Conservation (phyloP, 2,329 filamentous ascomycete species). For the Cladosporium sp. region DNA sequence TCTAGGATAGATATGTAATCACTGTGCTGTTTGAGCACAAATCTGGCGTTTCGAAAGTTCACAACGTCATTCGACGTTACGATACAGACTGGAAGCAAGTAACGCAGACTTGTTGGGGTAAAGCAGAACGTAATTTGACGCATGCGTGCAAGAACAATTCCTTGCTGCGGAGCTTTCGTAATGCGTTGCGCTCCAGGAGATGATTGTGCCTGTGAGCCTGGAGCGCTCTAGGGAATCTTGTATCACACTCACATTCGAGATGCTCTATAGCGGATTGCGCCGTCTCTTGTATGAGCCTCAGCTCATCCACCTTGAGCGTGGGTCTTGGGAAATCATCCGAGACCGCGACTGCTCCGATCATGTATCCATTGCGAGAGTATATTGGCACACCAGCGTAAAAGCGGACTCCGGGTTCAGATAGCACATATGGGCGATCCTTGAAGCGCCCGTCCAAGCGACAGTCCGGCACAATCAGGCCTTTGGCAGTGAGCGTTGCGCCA, state of each 20-base stretch:
- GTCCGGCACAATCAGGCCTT: constrained; percentile 25
- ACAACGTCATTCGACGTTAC: too few relatives aligned
- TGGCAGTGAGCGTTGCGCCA: constrained; percentile 16
- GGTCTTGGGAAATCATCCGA: constrained; percentile 25
- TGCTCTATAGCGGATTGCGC: constrained; percentile 32
- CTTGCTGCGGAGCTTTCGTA: too few relatives aligned
- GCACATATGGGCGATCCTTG: constrained; percentile 29
- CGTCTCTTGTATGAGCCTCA: constrained; percentile 29
- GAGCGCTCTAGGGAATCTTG: neutral
- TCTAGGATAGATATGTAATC: too few relatives aligned
- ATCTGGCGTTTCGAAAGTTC: too few relatives aligned
- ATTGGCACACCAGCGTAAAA: constrained; percentile 35
- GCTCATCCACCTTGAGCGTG: constrained; percentile 20
- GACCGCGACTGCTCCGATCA: constrained; percentile 33
- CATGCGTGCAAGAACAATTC: too few relatives aligned
- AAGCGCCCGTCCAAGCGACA: constrained; percentile 32
- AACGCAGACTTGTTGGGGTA: too few relatives aligned
- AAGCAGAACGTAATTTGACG: too few relatives aligned
- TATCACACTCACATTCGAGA: constrained; percentile 15
- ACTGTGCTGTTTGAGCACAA: too few relatives aligned
- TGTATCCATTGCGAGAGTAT: constrained; percentile 28
- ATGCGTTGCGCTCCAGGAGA: too few relatives aligned
- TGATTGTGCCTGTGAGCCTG: neutral
- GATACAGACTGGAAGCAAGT: too few relatives aligned
- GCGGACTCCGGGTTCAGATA: constrained; percentile 25